Base-by-base conservation (phyloP, 129 eudicot genomes). In the Daucus carota region DNA sequence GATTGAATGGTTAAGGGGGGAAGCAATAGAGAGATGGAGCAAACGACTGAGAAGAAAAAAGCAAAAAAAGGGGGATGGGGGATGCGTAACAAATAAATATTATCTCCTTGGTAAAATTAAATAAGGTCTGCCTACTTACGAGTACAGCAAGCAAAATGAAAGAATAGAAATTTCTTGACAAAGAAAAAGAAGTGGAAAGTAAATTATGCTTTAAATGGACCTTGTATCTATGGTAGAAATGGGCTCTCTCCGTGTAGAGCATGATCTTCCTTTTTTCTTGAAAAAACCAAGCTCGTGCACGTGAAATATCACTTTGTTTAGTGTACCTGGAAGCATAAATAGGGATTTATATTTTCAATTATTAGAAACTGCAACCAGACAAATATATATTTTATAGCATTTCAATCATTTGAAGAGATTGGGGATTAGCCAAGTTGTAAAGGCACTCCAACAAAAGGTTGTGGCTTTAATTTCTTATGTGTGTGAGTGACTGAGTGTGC, bases 161-260 rank as follows among this genome's bases (percentile, higher is more conserved):
- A n/a, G n/a, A n/a, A n/a, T n/a, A n/a, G n/a, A n/a, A n/a, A n/a
- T n/a, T n/a, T n/a, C n/a, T n/a, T n/a, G n/a, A n/a, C n/a, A n/a
- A n/a, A n/a, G n/a, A n/a, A n/a, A n/a, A n/a, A n/a, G n/a, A n/a
- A 4, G 4, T 29, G 75, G 40, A 24, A n/a, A 5, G 77, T 28
- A 34, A 67, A 32, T 32, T 10, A 67, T 67, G 26, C 14, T 0
- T 67, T 67, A n/a, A 42, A 36, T 15, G 57, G 69, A 94, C 97
- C 92, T 94, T 94, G 84, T 89, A 94, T 87, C 99, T 87, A 73
- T 82, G 84, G 81, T 89, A 91, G 80, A 94, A 94, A 78, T 89
- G 99, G 73, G 96, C 92, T 89, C 99, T 85, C 83, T 94, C 99
- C 42, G 96, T 91, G 84, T 94, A 94, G 26, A 94, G 78, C 92